Evolutionary conservation across 768 basidiomycete genomes (phyloP), one percentile per base, ranked within the genome.

Genomic region (Leucocoprinus birnbaumii): DNA sequence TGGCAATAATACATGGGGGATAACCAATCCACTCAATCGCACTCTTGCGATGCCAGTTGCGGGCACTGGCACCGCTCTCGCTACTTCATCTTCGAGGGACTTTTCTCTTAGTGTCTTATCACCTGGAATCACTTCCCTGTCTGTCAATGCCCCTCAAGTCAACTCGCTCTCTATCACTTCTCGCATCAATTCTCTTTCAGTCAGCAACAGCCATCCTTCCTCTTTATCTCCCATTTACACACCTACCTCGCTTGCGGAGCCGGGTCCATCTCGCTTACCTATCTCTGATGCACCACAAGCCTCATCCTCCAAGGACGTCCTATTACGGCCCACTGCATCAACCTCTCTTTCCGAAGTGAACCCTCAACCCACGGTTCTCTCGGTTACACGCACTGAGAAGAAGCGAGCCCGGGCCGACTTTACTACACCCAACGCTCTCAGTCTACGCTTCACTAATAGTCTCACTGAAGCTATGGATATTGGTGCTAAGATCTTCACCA

Each of bases 71-170:
- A 64, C 68, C 40, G 65, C 73, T 9, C 55, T 70, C 18, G 59
- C 73, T 37, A 62, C 72, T 9, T 74, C 78, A 4, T 69, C 77
- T 5, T 61, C 74, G 51, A 79, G 77, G 63, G 82, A 84, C 41
- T 63, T 77, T 42, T 79, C 83, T 1, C 60, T 83, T 22, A 78
- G 83, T 0, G 67, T 84, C 22, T 77, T 82, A 57, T 74, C 72
- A 49, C 74, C 79, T 21, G 75, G 76, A 27, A 71, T 74, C 13
- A 81, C 78, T 13, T 72, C 79, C 2, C 63, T 76, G n/a, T 71
- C 59, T 54, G 66, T 70, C 22, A 63, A 46, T 3, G 31, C 63
- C 14, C 55, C 64, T 48, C 25, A 63, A 62, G 44, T 60, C 51
- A 56, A 57, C 24, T 52, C 61, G 11, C 54, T 59, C 25, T 45